phyloP scores from a whole-genome alignment of 2,329 filamentous ascomycete species.

The Geosmithia morbida region DNA sequence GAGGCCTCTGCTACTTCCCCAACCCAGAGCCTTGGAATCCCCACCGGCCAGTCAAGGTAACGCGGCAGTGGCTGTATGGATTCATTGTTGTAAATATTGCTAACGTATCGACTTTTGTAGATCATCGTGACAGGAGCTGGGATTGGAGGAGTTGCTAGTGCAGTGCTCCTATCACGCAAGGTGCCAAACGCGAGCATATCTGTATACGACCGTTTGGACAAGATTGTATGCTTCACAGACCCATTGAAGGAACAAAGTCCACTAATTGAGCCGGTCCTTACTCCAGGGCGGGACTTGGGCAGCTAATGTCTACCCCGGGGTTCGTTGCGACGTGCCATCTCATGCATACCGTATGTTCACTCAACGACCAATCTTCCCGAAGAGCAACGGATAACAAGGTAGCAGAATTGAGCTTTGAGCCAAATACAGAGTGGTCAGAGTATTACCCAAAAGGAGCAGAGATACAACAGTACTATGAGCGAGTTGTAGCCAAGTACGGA shows the following conservation, averaged over 20 bases:
- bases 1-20: background rate
- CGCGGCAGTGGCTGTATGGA: too few species aligned
- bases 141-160: background rate
- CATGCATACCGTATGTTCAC: background rate
- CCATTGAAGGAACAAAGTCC: background rate
- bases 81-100: background rate
- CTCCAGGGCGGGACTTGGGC: background rate
- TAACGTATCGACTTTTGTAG: background rate
- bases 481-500: background rate
- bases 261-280: background rate
- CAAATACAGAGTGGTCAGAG: background rate
- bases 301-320: background rate
- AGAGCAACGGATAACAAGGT: background rate
- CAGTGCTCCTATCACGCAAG: background rate
- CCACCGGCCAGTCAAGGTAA: background rate
- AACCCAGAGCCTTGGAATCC: background rate
- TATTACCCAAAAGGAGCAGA: background rate
- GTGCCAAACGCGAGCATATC: background rate
- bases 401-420: background rate
- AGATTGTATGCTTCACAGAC: background rate
- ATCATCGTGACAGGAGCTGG: background rate
- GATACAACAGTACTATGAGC: background rate
- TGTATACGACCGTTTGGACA: background rate
- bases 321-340: background rate
- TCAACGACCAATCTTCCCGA: background rate